Evolutionary conservation across 75 land plant genomes (phyloP).

Genomic region (Pinus taeda): DNA sequence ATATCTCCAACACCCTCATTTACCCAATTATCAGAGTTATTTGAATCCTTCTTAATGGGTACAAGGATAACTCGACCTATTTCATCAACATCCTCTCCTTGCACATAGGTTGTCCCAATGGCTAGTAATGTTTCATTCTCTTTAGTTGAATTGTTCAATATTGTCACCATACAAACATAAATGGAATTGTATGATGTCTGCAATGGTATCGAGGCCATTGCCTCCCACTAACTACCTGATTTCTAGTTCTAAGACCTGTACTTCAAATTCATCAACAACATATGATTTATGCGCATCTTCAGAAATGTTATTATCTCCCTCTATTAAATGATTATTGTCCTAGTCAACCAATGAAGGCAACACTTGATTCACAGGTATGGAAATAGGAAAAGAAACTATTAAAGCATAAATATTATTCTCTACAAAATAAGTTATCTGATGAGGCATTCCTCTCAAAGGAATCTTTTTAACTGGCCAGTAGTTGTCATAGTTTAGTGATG

Average conservation of each 20-base stretch:
- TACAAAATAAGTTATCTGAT: conserved; percentile 89
- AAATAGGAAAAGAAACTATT: conserved; percentile 83
- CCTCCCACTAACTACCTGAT: neutral
- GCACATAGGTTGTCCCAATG: conserved; percentile 92
- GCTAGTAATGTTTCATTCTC: conserved; percentile 77
- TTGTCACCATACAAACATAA: conserved; percentile 77
- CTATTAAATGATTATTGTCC: neutral
- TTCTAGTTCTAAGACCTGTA: neutral
- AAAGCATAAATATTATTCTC: conserved; percentile 94
- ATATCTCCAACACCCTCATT: conserved; percentile 34
- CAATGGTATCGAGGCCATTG: neutral
- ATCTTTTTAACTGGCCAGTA: conserved; percentile 58
- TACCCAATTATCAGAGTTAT: conserved; percentile 68
- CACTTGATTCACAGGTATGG: neutral
- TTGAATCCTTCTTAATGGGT: conserved; percentile 62
- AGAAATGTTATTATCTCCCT: neutral
- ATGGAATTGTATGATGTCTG: neutral
- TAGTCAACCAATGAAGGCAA: neutral
- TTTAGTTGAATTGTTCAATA: conserved; percentile 68
- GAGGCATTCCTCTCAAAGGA: conserved; percentile 90
- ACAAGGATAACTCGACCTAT: conserved; percentile 87
- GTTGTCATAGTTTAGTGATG: conserved; percentile 78
- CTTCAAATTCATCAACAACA: conserved; percentile 80
- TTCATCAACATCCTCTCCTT: conserved; percentile 96
- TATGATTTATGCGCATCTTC: conserved; percentile 32